Conservation (phyloP, 2,329 filamentous ascomycete genomes). For the Cordyceps pruinosa region DNA sequence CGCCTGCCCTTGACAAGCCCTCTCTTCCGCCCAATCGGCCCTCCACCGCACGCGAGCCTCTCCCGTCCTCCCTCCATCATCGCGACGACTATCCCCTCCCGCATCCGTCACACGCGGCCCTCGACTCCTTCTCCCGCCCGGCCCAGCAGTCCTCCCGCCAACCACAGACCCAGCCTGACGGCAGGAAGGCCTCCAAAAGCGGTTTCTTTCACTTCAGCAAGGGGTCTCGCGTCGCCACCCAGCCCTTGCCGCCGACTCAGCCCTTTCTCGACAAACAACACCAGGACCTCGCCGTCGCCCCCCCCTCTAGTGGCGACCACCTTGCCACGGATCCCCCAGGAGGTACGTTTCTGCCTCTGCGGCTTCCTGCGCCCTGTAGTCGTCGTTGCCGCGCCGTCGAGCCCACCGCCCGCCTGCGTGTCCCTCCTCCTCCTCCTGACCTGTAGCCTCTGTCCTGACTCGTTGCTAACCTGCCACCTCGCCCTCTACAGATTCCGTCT, state of each 20-base stretch:
- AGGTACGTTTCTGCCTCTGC: conserved; percentile 25
- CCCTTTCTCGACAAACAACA: conserved; percentile 18
- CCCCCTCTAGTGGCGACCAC: neutral
- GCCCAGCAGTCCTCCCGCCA: conserved; percentile 14
- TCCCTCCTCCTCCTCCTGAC: too few relatives aligned
- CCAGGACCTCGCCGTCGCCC: conserved; percentile 4
- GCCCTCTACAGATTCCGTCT: conserved; percentile 27
- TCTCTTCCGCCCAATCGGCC: conserved; percentile 25
- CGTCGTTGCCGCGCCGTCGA: neutral
- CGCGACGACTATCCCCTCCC: conserved; percentile 8
- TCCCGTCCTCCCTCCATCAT: conserved; percentile 18
- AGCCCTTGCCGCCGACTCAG: conserved; percentile 12
- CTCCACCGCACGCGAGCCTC: conserved; percentile 6
- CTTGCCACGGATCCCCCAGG: conserved; percentile 14
- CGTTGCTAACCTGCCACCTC: neutral
- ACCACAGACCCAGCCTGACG: conserved; percentile 30
- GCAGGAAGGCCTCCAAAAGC: conserved; percentile 38
- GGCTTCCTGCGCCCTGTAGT: neutral
- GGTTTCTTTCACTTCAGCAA: conserved; percentile 48
- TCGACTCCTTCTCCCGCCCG: conserved; percentile 18
- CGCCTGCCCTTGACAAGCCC: conserved; percentile 37
- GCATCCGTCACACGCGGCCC: conserved; percentile 8
- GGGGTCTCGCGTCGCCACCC: conserved; percentile 34
- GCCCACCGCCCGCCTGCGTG: neutral
- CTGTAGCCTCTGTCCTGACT: neutral